Evolutionary conservation across 1,284 basidiomycete genomes (phyloP).

Genomic region (Fistulina hepatica): DNA sequence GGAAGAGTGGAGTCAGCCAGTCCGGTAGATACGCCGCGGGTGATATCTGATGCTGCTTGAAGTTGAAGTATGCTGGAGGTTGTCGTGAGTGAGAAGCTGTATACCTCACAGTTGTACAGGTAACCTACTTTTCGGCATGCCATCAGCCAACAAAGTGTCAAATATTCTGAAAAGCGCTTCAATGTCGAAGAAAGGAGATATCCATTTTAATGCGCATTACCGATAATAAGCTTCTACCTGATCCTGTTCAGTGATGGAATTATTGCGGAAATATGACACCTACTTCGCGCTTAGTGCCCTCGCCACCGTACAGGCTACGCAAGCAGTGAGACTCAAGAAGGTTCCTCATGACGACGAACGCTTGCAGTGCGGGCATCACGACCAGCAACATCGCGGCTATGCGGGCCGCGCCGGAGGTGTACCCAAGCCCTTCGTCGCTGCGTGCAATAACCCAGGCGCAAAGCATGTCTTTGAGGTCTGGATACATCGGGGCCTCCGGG

Average conservation of each 20-base stretch:
- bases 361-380: constrained; percentile 71
- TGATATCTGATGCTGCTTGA: constrained; percentile 83
- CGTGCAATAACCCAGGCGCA: constrained; percentile 88
- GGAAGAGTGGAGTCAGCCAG: constrained; percentile 77
- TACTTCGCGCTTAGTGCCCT: constrained; percentile 67
- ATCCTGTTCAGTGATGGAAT: constrained; percentile 18
- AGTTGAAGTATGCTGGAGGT: constrained; percentile 79
- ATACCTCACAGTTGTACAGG: not conserved
- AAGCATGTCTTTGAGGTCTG: constrained; percentile 80
- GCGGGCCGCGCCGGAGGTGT: constrained; percentile 57
- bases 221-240: constrained; percentile 74
- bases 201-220: constrained; percentile 19
- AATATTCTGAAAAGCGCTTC: constrained; percentile 55
- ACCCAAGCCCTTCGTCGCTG: constrained; percentile 79
- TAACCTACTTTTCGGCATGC: constrained; percentile 82
- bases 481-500: constrained; percentile 71
- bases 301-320: constrained; percentile 75
- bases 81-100: constrained; percentile 7
- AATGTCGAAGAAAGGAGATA: constrained; percentile 1
- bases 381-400: constrained; percentile 86
- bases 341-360: constrained; percentile 84
- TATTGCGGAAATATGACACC: constrained; percentile 23
- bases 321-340: constrained; percentile 79
- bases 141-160: constrained; percentile 83
- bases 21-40: constrained; percentile 66